Evolutionary conservation across 1,284 basidiomycete species (phyloP).

Genomic region (Cryptococcus jaspeensis): DNA sequence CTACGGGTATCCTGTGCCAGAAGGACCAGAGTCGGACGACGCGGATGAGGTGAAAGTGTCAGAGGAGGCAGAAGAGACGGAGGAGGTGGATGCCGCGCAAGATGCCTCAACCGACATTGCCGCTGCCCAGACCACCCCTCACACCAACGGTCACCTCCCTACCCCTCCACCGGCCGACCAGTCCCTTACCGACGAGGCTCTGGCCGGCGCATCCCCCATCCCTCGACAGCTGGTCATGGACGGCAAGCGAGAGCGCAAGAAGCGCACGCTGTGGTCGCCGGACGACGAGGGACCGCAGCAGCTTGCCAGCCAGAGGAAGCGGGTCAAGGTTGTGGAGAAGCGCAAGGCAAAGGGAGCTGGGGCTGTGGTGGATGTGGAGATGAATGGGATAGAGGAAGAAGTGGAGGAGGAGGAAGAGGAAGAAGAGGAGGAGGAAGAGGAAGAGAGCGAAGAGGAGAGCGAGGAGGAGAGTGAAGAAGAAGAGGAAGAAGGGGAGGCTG

Average conservation of each 20-base stretch:
- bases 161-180: slow-evolving; percentile 20
- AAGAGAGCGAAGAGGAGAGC: slow-evolving; percentile 23
- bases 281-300: slow-evolving; percentile 29
- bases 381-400: slow-evolving; percentile 10
- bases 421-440: slow-evolving; percentile 27
- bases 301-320: slow-evolving; percentile 14
- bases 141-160: background rate
- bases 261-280: slow-evolving; percentile 41
- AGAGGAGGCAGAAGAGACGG: background rate
- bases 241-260: slow-evolving; percentile 39
- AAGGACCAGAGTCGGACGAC: slow-evolving; percentile 3
- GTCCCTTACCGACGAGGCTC: slow-evolving; percentile 36
- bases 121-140: background rate
- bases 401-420: slow-evolving; percentile 23
- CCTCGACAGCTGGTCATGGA: slow-evolving; percentile 32
- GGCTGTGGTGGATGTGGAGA: background rate
- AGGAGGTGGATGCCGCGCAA: background rate
- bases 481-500: slow-evolving; percentile 14
- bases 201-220: slow-evolving; percentile 11
- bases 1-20: slow-evolving; percentile 52
- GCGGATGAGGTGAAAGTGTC: slow-evolving; percentile 2
- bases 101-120: background rate
- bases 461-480: slow-evolving; percentile 23
- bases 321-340: slow-evolving; percentile 15
- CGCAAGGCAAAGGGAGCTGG: background rate